phyloP scores from a whole-genome alignment of 148 eudicot genomes.

The Chenopodium quinoa region DNA sequence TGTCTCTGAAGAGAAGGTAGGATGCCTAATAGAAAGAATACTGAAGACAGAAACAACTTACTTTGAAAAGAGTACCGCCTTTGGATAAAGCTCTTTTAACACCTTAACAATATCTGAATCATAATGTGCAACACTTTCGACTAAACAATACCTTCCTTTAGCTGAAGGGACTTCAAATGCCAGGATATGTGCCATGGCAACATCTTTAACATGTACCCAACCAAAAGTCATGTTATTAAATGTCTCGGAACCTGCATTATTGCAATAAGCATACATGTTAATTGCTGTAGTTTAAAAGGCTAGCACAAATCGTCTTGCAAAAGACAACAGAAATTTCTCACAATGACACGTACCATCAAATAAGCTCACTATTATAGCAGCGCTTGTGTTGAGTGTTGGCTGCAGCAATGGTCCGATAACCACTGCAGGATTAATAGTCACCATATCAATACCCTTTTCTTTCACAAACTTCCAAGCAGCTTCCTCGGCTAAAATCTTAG shows the following conservation, averaged over 20 bases:
- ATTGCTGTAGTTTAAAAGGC: not conserved
- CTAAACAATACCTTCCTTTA: slow-evolving; percentile 46
- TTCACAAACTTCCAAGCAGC: slow-evolving; percentile 49
- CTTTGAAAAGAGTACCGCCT: slow-evolving; percentile 50
- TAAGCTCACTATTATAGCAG: slow-evolving; percentile 35
- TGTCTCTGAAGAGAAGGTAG: not conserved
- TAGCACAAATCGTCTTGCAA: not conserved
- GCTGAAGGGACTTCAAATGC: slow-evolving; percentile 55
- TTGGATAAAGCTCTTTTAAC: slow-evolving; percentile 50
- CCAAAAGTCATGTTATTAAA: slow-evolving; percentile 19
- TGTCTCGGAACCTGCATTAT: slow-evolving; percentile 25
- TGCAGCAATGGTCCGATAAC: slow-evolving; percentile 52
- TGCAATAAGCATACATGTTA: not conserved
- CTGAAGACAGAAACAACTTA: slow-evolving; percentile 26
- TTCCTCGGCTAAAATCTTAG: slow-evolving; percentile 60
- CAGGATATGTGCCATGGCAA: slow-evolving; percentile 49
- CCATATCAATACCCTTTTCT: slow-evolving; percentile 52
- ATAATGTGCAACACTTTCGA: slow-evolving; percentile 39
- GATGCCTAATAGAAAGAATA: not conserved
- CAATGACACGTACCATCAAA: slow-evolving; percentile 27
- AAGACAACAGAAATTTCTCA: too few relatives aligned
- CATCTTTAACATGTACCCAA: slow-evolving; percentile 57
- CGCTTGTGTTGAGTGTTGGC: slow-evolving; percentile 52
- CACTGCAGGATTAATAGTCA: slow-evolving; percentile 39
- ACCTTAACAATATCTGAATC: slow-evolving; percentile 42